Evolutionary conservation across 2,329 filamentous ascomycete genomes (phyloP), one percentile per base, ranked within the genome.

Genomic region (Calonectria fujianensis): DNA sequence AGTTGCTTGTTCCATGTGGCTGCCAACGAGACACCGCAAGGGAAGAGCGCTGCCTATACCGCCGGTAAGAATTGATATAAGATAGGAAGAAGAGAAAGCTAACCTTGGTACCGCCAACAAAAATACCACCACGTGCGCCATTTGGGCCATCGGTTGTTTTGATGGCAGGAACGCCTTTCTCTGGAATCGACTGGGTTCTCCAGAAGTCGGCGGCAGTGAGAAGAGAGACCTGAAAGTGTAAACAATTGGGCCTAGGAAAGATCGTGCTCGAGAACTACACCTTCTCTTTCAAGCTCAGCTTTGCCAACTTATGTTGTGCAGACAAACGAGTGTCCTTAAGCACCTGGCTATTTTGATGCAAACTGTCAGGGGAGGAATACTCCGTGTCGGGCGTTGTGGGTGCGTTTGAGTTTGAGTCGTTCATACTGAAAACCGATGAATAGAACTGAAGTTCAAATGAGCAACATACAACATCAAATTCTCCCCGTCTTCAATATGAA

Each of bases 1-100:
- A 96, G 87, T 8, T 93, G 89, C 63, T 91, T 89, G 81, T 96
- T 94, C 93, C 94, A 97, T 41, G 94, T 95, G 52, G 94, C 93
- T 10, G 94, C 94, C 57, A 96, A 89, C 0, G 93, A 95, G 71
- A 95, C 92, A 71, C 94, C 94, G 78, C 94, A 96, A 10, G 95
- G 95, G 77, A 96, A 94, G 61, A 95, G 89, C 24, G 94, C 94
- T 50, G 94, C 94, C 87, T 94, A 10, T 0, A 24, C 13, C 10
- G 6, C 13, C 6, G 32, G 45, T 57, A 11, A 29, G n/a, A 0
- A 35, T 75, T n/a, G 68, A 59, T 51, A 32, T 61, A 9, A 27
- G 7, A 20, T 18, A 48, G 45, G 14, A 31, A 39, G 0, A 5
- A 57, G 16, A 29, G 4, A 7, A 8, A 10, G 82, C 85, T 78